These are phyloP conservation scores for Podospora fimiseda DNA, from an alignment of 495 filamentous ascomycete genomes.

Conservation along the genomic window DNA sequence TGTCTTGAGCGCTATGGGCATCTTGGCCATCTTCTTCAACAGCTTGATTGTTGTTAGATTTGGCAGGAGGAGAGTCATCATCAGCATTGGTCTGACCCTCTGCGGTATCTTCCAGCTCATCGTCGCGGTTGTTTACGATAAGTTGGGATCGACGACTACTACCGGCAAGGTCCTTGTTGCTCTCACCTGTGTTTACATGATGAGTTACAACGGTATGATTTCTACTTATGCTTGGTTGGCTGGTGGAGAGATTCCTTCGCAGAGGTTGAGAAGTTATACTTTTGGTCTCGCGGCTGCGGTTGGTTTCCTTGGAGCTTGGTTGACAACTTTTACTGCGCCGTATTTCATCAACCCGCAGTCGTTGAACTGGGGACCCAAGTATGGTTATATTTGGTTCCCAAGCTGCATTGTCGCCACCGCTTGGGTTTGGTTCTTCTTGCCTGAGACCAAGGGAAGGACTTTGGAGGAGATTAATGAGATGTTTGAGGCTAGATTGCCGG, in stretches of 20 bases:
- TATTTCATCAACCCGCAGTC: slow-evolving; percentile 57
- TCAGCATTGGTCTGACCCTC: slow-evolving; percentile 44
- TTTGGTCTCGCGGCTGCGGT: slow-evolving; percentile 50
- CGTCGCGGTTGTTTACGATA: slow-evolving; percentile 49
- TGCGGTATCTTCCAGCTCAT: slow-evolving; percentile 51
- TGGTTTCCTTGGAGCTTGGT: slow-evolving; percentile 50
- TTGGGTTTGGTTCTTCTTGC: slow-evolving; percentile 49
- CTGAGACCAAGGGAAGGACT: slow-evolving; percentile 51
- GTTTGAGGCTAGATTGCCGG: slow-evolving; percentile 44
- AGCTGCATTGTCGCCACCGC: slow-evolving; percentile 24
- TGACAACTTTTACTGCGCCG: slow-evolving; percentile 53
- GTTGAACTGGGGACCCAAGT: slow-evolving; percentile 52
- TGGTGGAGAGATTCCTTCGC: slow-evolving; percentile 52
- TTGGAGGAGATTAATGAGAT: slow-evolving; percentile 55
- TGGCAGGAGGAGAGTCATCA: slow-evolving; percentile 49
- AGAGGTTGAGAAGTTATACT: slow-evolving; percentile 50
- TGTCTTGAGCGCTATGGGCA: slow-evolving; percentile 49
- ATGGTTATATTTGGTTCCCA: slow-evolving; percentile 51
- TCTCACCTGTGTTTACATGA: slow-evolving; percentile 51
- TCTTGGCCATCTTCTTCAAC: slow-evolving; percentile 53
- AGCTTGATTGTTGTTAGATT: slow-evolving; percentile 46
- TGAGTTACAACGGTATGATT: slow-evolving; percentile 50
- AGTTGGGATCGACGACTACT: slow-evolving; percentile 35
- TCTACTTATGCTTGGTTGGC: slow-evolving; percentile 56
- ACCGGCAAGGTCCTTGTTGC: slow-evolving; percentile 51